Evolutionary conservation across 1,139 yeast genomes (phyloP).

Genomic region (Saccharomyces pastorianus): DNA sequence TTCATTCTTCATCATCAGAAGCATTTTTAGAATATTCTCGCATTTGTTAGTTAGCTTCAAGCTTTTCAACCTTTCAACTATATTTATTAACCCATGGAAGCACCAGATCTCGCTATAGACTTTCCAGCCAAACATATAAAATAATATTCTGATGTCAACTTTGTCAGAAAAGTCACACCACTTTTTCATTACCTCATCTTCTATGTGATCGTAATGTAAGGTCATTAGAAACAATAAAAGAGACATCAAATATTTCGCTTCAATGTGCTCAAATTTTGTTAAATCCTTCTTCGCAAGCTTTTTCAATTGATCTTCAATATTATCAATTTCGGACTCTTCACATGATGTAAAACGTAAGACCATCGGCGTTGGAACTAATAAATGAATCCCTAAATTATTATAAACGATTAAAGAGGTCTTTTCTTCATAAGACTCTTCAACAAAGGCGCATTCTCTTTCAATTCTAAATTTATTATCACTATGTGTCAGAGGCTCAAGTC

Average conservation of each 20-base stretch:
- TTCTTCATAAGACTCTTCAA: constrained; percentile 15
- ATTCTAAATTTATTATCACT: constrained; percentile 16
- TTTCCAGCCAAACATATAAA: constrained; percentile 21
- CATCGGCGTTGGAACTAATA: constrained; percentile 14
- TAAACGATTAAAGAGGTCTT: constrained; percentile 16
- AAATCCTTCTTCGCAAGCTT: constrained; percentile 2
- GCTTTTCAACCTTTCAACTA: constrained; percentile 18
- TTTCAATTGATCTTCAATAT: constrained; percentile 15
- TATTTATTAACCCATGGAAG: constrained; percentile 22
- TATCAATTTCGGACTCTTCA: constrained; percentile 18
- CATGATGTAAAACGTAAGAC: constrained; percentile 18
- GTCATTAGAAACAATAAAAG: constrained; percentile 18
- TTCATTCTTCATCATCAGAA: constrained; percentile 4
- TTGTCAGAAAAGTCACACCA: constrained; percentile 18
- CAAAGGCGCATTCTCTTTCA: constrained; percentile 20
- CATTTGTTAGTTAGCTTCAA: constrained; percentile 26
- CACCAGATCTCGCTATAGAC: constrained; percentile 29
- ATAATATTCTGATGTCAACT: constrained; percentile 24
- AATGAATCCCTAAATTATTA: constrained; percentile 16
- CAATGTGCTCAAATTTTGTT: constrained; percentile 13
- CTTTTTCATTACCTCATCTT: constrained; percentile 10
- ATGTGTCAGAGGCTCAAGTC: constrained; percentile 18
- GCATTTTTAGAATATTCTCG: constrained; percentile 4
- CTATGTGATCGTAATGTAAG: constrained; percentile 22
- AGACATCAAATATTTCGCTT: constrained; percentile 17